phyloP scores from a whole-genome alignment of 345 rosid genomes.

The Fremontodendron californicum region DNA sequence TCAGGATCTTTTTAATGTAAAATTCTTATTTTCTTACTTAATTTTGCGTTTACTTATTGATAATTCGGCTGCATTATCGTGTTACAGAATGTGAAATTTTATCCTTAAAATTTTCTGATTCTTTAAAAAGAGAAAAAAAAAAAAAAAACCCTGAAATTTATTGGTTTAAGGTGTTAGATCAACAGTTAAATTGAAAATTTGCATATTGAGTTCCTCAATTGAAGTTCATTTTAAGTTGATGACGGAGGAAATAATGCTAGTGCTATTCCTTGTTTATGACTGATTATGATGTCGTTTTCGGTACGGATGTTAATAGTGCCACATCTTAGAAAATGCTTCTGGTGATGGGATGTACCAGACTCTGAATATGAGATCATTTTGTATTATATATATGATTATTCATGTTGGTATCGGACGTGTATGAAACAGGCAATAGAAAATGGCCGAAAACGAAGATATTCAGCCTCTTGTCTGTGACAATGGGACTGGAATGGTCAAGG shows the following conservation, averaged over 20 bases:
- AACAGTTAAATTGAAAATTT: background rate
- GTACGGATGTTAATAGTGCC: background rate
- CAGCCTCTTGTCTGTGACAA: conserved; percentile 64
- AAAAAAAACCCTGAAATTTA: background rate
- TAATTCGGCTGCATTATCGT: background rate
- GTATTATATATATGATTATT: background rate
- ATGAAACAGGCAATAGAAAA: conserved; percentile 31
- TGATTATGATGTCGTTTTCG: background rate
- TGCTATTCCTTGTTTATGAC: background rate
- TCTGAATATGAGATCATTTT: background rate
- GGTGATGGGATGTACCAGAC: background rate
- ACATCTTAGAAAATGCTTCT: background rate
- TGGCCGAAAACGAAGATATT: conserved; percentile 55
- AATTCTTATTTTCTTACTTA: background rate
- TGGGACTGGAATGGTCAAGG: conserved; percentile 36
- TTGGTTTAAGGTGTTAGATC: background rate
- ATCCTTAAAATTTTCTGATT: background rate
- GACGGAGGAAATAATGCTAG: background rate
- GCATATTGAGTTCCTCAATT: background rate
- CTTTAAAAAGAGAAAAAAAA: background rate
- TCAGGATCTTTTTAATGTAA: background rate
- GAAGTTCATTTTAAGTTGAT: background rate
- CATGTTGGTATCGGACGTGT: background rate
- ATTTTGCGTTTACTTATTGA: background rate
- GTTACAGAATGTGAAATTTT: too few species aligned